Conservation (phyloP, 306 rosid genomes). For the Sindora glabra region DNA sequence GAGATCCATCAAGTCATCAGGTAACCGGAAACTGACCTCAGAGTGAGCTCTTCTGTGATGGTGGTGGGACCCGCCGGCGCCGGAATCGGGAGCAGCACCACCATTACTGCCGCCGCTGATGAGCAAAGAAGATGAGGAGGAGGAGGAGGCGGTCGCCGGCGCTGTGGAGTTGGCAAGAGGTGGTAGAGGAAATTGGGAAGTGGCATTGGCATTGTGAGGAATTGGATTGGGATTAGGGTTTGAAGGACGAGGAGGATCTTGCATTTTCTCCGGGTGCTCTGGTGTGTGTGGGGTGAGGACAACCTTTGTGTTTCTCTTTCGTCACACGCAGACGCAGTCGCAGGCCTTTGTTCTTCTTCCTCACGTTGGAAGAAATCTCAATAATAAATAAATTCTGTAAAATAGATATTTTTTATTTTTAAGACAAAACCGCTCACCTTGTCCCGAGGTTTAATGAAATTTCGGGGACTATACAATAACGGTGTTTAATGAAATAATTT, state of each 20-base stretch:
- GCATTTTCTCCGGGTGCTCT: too few relatives aligned
- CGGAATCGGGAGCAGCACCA: not conserved
- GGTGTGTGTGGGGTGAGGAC: too few relatives aligned
- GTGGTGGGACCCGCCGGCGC: slow-evolving; percentile 4
- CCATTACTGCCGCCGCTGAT: slow-evolving; percentile 8
- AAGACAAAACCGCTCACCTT: too few relatives aligned
- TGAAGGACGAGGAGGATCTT: slow-evolving; percentile 60
- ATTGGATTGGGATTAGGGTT: slow-evolving; percentile 23
- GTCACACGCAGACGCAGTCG: too few relatives aligned
- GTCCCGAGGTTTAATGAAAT: too few relatives aligned
- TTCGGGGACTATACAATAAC: too few relatives aligned
- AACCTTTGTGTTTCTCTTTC: too few relatives aligned
- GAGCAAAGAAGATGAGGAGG: slow-evolving; percentile 10
- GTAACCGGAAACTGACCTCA: slow-evolving; percentile 62
- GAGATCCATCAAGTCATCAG: slow-evolving; percentile 73
- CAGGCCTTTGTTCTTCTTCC: too few relatives aligned
- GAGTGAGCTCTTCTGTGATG: slow-evolving; percentile 81
- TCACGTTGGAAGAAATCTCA: too few relatives aligned
- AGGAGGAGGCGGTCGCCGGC: slow-evolving; percentile 5
- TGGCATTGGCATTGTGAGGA: slow-evolving; percentile 1
- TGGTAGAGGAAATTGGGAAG: slow-evolving; percentile 17
- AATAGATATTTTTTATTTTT: too few relatives aligned
- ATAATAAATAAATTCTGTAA: too few relatives aligned
- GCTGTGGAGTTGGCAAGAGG: slow-evolving; percentile 12
- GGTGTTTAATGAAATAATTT: too few relatives aligned